Evolutionary conservation across 1,284 basidiomycete species (phyloP), one percentile per base, ranked within the genome.

Genomic region (Pulchroboletus neoregius): DNA sequence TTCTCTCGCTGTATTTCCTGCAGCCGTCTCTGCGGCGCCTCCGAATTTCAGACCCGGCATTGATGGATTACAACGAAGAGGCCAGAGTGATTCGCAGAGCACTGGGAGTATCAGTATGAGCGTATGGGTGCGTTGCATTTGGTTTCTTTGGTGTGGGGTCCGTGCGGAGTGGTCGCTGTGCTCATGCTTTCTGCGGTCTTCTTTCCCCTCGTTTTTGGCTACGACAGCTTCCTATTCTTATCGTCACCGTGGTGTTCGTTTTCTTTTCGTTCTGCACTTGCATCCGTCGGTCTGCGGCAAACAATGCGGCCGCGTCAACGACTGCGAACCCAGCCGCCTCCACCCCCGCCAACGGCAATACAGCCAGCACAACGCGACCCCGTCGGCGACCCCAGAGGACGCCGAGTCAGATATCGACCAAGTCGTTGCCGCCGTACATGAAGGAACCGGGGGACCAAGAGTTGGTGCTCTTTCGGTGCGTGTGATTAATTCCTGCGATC

Each of bases 361-460:
- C 39, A 24, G 6, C 39, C 9, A 33, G 18, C 33, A 15, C 39
- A 30, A 16, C 33, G 5, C 56, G 54, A 27, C 66, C 76, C 42
- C 57, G 70, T 3, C 68, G 84, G 24, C 67, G 83, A 43, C 74
- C 74, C 12, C 68, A 78, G 15, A 65, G 76, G 30, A 76, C 74
- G 1, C 71, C 76, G 2, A 79, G 77, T 41, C 84, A 87, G 61
- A 80, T 88, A 46, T 87, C 84, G 12, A 87, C 84, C 12, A 78
- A 74, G 36, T 86, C 81, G 2, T 61, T 90, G 31, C 87, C 86
- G 5, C 76, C 73, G 20, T 89, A 89, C 57, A 84, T 79, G 69
- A 87, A 87, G 63, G 86, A 89, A 54, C 84, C 86, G 0, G 87
- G 86, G 8, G 86, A 87, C 45, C 74, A 83, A 42, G 86, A 89